phyloP scores from a whole-genome alignment of 2,329 filamentous ascomycete species.

The Stagonosporopsis cucurbitacearum region DNA sequence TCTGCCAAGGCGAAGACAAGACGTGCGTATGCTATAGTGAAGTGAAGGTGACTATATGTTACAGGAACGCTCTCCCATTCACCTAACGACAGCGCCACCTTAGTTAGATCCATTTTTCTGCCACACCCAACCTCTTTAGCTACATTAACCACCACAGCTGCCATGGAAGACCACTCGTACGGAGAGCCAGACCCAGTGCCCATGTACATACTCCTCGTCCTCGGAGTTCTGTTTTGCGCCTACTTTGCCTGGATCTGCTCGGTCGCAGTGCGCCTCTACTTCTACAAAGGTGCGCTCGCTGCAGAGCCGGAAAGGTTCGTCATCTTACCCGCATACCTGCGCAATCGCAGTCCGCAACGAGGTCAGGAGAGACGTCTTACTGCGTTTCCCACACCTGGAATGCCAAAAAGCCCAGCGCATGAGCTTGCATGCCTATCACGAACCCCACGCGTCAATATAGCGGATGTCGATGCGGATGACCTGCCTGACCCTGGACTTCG shows the following conservation, averaged over 20 bases:
- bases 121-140: background rate
- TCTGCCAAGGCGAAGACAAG: too few species aligned
- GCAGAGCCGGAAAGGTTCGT: slow-evolving; percentile 27
- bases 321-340: slow-evolving; percentile 25
- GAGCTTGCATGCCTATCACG: background rate
- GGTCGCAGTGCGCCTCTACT: slow-evolving; percentile 31
- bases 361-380: background rate
- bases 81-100: background rate
- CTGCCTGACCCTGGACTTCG: slow-evolving; percentile 15
- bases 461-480: slow-evolving; percentile 10
- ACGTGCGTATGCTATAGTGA: too few species aligned
- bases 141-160: too few species aligned
- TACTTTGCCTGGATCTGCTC: slow-evolving; percentile 32
- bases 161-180: background rate
- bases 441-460: slow-evolving; percentile 14
- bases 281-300: slow-evolving; percentile 33
- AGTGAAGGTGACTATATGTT: background rate
- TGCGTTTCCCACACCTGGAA: background rate
- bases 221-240: slow-evolving; percentile 23
- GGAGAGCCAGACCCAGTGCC: slow-evolving; percentile 5
- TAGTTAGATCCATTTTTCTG: background rate
- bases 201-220: slow-evolving; percentile 24
- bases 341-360: slow-evolving; percentile 1
- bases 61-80: slow-evolving; percentile 1
- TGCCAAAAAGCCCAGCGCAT: background rate